phyloP scores from a whole-genome alignment of 257 asterid species.

The Penstemon barbatus region DNA sequence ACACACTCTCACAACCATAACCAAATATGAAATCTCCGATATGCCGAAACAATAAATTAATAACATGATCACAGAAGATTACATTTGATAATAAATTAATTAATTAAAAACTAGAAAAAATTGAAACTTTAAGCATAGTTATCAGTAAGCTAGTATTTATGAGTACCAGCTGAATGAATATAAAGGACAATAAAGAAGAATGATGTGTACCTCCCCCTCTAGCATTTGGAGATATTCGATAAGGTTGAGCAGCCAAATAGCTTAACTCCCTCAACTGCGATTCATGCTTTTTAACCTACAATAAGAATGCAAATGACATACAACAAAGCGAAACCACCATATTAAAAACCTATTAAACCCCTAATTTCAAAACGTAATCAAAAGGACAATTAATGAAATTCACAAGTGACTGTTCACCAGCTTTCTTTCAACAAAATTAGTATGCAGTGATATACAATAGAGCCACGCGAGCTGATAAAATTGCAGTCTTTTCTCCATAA shows the following conservation, averaged over 20 bases:
- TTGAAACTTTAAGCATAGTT: background rate
- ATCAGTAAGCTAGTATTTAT: background rate
- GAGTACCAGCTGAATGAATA: no score
- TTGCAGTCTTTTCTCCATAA: background rate
- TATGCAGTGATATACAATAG: background rate
- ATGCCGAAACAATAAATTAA: background rate
- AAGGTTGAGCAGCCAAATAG: slow-evolving; percentile 44
- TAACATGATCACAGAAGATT: background rate
- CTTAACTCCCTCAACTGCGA: slow-evolving; percentile 62
- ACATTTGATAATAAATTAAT: background rate
- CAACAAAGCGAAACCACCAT: background rate
- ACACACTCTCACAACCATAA: no score
- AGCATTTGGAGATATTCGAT: slow-evolving; percentile 40
- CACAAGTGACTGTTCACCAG: background rate
- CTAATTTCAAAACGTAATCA: background rate
- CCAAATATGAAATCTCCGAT: no score
- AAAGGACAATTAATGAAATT: background rate
- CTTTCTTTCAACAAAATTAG: background rate
- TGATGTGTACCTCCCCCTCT: slow-evolving; percentile 44
- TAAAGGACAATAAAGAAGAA: background rate
- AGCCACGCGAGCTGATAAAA: slow-evolving; percentile 14
- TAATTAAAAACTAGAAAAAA: background rate
- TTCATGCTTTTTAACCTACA: slow-evolving; percentile 64
- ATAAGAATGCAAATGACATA: slow-evolving; percentile 15
- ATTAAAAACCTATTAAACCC: slow-evolving; percentile 13